phyloP scores from a whole-genome alignment of 495 filamentous ascomycete genomes.

The Penicillium samsonianum region DNA sequence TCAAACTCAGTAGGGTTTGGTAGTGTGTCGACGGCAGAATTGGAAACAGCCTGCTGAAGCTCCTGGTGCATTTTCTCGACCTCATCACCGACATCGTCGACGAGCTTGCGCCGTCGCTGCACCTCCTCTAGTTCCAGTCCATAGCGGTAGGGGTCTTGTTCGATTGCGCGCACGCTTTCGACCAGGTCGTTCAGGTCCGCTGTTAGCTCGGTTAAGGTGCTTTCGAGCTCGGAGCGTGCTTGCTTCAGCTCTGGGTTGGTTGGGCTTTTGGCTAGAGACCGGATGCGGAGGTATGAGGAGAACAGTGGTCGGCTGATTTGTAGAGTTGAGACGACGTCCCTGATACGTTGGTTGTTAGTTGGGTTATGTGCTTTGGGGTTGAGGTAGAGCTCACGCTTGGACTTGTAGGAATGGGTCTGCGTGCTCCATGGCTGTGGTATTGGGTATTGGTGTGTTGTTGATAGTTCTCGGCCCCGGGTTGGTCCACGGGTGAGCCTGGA shows the following conservation, averaged over 20 bases:
- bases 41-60: slow-evolving; percentile 57
- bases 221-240: slow-evolving; percentile 78
- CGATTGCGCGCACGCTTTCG: slow-evolving; percentile 83
- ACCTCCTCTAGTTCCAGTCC: slow-evolving; percentile 86
- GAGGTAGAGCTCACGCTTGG: slow-evolving; percentile 62
- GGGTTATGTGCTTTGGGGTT: neutral
- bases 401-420: slow-evolving; percentile 92
- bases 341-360: slow-evolving; percentile 34
- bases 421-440: slow-evolving; percentile 55
- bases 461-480: slow-evolving; percentile 6
- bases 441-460: slow-evolving; percentile 11
- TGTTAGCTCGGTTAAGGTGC: slow-evolving; percentile 71
- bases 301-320: slow-evolving; percentile 80
- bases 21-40: slow-evolving; percentile 42
- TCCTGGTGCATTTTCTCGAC: slow-evolving; percentile 87
- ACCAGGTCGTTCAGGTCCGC: slow-evolving; percentile 88
- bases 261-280: slow-evolving; percentile 70
- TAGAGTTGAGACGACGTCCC: slow-evolving; percentile 84
- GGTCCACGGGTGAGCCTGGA: slow-evolving; percentile 23
- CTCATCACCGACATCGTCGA: slow-evolving; percentile 86
- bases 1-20: slow-evolving; percentile 75
- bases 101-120: slow-evolving; percentile 73
- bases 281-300: slow-evolving; percentile 94
- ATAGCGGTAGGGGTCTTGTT: slow-evolving; percentile 85
- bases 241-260: slow-evolving; percentile 82